Evolutionary conservation across 2,329 filamentous ascomycete species (phyloP), one percentile per base, ranked within the genome.

Genomic region (Aspergillus tamarii): DNA sequence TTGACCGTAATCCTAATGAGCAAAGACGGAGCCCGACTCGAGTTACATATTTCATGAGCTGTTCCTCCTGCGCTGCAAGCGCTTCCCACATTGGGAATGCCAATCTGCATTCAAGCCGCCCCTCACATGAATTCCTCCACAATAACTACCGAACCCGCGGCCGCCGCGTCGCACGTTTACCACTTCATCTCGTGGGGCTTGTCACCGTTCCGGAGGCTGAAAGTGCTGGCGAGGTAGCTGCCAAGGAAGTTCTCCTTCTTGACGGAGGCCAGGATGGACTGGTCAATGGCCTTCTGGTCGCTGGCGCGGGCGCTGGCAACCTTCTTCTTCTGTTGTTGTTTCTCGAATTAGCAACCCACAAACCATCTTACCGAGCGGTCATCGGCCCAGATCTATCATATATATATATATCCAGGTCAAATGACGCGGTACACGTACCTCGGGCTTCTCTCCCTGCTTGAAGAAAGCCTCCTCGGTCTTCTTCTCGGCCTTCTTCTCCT

Each of bases 151-250:
- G 75, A 77, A 77, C 77, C 76, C 74, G 72, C 75, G 74, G 75
- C 76, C 71, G 72, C 74, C 72, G 69, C 74, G 69, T 70, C 67
- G 67, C 72, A 73, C 72, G 76, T 89, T 85, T 97, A 99, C 89
- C 94, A 99, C 86, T 92, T 92, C 95, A 99, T 98, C 90, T 96
- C 92, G 87, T 99, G 95, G 85, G 95, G 95, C 91, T 94, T 94
- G 89, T 99, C 94, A 80, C 95, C 95, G 88, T 94, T 97, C 86
- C 94, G 92, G 84, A 99, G 90, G 89, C 92, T 96, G 92, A 99
- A 99, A 82, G 91, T 93, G 84, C 91, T 92, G 81, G 88, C 88
- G 77, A 99, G 92, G 89, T 99, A 99, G 86, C 90, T 92, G 81
- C 89, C 84, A 77, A 99, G 91, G 84, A 94, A 87, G 76, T 93